A percentile compares a stretch with the other conserved stretches of the same genome.
Conservation (phyloP, 805 yeast species). For the Metschnikowia continentalis region DNA sequence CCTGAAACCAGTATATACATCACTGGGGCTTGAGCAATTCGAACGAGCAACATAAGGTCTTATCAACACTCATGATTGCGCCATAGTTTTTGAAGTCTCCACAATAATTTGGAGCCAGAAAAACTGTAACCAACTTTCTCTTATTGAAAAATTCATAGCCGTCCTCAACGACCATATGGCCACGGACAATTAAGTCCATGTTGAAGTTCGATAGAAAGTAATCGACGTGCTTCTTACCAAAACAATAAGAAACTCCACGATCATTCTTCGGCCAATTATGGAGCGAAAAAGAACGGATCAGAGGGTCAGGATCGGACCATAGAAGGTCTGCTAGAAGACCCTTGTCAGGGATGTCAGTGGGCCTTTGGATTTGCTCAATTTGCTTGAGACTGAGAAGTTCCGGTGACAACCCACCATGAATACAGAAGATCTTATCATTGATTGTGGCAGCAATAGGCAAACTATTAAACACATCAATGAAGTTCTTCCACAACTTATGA, state of each 20-base stretch:
- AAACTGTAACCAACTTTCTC: slow-evolving; percentile 70
- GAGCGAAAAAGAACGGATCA: slow-evolving; percentile 28
- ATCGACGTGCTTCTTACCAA: slow-evolving; percentile 70
- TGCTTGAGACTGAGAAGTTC: slow-evolving; percentile 60
- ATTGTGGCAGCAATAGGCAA: slow-evolving; percentile 61
- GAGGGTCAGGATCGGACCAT: slow-evolving; percentile 78
- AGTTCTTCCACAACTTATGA: slow-evolving; percentile 47
- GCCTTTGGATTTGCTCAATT: slow-evolving; percentile 67
- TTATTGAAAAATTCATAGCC: slow-evolving; percentile 80
- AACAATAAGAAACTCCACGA: slow-evolving; percentile 77
- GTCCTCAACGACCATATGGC: slow-evolving; percentile 88
- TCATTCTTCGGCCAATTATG: slow-evolving; percentile 76
- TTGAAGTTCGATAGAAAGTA: slow-evolving; percentile 61
- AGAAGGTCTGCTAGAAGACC: slow-evolving; percentile 74
- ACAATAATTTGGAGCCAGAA: slow-evolving; percentile 81
- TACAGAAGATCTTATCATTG: slow-evolving; percentile 54
- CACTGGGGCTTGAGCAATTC: slow-evolving; percentile 59
- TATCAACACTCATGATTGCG: slow-evolving; percentile 71
- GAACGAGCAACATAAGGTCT: slow-evolving; percentile 64
- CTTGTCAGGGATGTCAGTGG: slow-evolving; percentile 79
- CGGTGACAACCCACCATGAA: slow-evolving; percentile 76
- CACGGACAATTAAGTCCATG: slow-evolving; percentile 74
- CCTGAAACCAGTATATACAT: neutral
- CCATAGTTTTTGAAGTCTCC: slow-evolving; percentile 81
- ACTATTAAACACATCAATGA: slow-evolving; percentile 55